Evolutionary conservation across 257 asterid genomes (phyloP), one percentile per base, ranked within the genome.

Genomic region (Forsythia viridissima): DNA sequence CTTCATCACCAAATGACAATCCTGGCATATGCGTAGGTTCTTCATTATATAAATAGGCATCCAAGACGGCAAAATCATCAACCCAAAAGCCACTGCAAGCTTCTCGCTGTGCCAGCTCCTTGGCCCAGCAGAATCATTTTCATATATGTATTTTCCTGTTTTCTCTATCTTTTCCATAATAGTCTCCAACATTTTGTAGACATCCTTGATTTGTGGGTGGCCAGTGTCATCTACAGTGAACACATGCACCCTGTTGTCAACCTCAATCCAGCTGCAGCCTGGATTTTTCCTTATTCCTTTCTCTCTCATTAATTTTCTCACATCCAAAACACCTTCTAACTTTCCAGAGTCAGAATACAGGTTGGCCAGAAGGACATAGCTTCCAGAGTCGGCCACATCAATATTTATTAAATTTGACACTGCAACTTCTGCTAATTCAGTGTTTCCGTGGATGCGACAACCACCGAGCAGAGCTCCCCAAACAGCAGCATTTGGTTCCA

Each of bases 391-490:
- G 9, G 40, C 77, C 46, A 18, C 80, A 52, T 75, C 82, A 30
- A 78, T 39, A 6, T 75, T 70, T 52, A 43, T 38, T 20, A 82
- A 81, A 70, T 78, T 52, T 69, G 72, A 78, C 41, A 78, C 18
- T 21, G 79, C 83, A 43, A 74, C 46, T 67, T 82, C 82, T 6
- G 80, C 85, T 43, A 70, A 69, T 61, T 82, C 76, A 4, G 80
- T 51, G 41, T 82, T 74, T 51, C 76, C 70, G 72, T 82, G 80
- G 44, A 82, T 69, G 39, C 68, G 72, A 24, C 77, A 69, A 9
- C 79, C 85, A 59, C 78, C 80, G 44, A 77, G 68, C 42, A 81
- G 24, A 16, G 85, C 83, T 40, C 82, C 82, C 86, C 86, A 82
- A 61, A 82, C 83, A 36, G 77, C 76, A 48, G 77, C 83, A 82